Percentiles rank a stretch among this genome's conserved stretches.
These are phyloP conservation scores for Dictyostelium intermedium DNA, from an alignment of 78 protist species.

Conservation along the genomic window DNA sequence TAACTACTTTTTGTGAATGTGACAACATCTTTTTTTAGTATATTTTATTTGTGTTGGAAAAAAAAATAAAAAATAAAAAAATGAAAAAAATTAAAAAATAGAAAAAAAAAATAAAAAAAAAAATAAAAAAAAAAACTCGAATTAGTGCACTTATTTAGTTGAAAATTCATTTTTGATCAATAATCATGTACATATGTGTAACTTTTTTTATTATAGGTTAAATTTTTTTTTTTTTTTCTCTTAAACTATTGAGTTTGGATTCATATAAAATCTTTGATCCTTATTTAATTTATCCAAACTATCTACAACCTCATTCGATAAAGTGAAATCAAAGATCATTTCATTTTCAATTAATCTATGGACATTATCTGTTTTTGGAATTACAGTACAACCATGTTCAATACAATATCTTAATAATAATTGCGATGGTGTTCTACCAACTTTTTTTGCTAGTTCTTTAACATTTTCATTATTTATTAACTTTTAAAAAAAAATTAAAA, in stretches of 20 bases:
- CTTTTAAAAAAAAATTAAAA: neutral
- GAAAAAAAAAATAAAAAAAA: neutral
- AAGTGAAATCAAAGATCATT: neutral
- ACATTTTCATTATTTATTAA: neutral
- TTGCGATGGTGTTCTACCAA: conserved; percentile 41
- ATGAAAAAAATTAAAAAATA: neutral
- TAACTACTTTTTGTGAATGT: conserved; percentile 63
- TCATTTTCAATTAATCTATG: conserved; percentile 76
- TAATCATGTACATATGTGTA: too few species aligned
- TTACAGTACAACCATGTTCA: conserved; percentile 18
- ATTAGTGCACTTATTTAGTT: too few species aligned
- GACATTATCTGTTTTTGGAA: conserved; percentile 63
- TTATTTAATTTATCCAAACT: conserved; percentile 10
- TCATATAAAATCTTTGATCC: conserved; percentile 25
- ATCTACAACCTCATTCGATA: neutral
- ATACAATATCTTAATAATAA: conserved; percentile 69
- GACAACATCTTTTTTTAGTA: neutral
- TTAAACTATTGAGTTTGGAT: conserved; percentile 13
- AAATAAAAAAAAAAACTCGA: neutral
- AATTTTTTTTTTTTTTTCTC: neutral
- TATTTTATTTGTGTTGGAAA: neutral
- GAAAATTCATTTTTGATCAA: too few species aligned
- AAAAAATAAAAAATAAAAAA: neutral
- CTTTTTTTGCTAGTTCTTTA: conserved; percentile 14
- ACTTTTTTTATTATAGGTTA: too few species aligned